A percentile compares a stretch with the other conserved stretches of the same genome.
phyloP scores from a whole-genome alignment of 345 rosid genomes.

The Tarenaya hassleriana region DNA sequence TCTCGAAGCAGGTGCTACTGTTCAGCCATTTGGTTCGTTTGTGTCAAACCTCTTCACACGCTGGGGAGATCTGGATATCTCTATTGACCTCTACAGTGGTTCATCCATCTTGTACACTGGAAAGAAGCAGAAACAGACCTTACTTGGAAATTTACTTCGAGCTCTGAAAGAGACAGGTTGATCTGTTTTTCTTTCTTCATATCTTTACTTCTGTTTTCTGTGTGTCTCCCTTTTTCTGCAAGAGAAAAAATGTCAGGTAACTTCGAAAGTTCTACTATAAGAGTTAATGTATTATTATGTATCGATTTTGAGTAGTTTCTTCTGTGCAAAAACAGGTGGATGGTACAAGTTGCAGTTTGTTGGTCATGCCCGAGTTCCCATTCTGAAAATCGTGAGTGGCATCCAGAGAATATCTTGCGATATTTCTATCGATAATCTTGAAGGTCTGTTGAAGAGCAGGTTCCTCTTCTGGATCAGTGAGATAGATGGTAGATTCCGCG shows the following conservation, averaged over 20 bases:
- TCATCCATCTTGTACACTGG: slow-evolving; percentile 55
- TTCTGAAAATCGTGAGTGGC: slow-evolving; percentile 54
- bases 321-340: slow-evolving; percentile 36
- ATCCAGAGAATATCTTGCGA: slow-evolving; percentile 63
- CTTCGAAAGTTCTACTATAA: background rate
- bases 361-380: slow-evolving; percentile 70
- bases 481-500: slow-evolving; percentile 78
- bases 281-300: slow-evolving; percentile 4
- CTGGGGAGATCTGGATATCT: slow-evolving; percentile 81
- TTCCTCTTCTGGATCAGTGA: slow-evolving; percentile 70
- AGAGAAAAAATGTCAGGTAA: background rate
- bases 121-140: slow-evolving; percentile 53
- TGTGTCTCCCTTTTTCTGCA: background rate
- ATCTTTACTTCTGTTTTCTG: background rate
- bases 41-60: slow-evolving; percentile 74
- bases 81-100: slow-evolving; percentile 49
- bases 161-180: slow-evolving; percentile 59
- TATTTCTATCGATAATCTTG: slow-evolving; percentile 71
- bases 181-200: background rate
- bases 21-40: slow-evolving; percentile 88
- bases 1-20: slow-evolving; percentile 62
- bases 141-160: slow-evolving; percentile 48
- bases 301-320: slow-evolving; percentile 14
- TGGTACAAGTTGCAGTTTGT: slow-evolving; percentile 49
- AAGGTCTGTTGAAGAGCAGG: slow-evolving; percentile 69